These are phyloP conservation scores for Chenopodium berlandieri DNA, from an alignment of 148 eudicot species.

Conservation along the genomic window DNA sequence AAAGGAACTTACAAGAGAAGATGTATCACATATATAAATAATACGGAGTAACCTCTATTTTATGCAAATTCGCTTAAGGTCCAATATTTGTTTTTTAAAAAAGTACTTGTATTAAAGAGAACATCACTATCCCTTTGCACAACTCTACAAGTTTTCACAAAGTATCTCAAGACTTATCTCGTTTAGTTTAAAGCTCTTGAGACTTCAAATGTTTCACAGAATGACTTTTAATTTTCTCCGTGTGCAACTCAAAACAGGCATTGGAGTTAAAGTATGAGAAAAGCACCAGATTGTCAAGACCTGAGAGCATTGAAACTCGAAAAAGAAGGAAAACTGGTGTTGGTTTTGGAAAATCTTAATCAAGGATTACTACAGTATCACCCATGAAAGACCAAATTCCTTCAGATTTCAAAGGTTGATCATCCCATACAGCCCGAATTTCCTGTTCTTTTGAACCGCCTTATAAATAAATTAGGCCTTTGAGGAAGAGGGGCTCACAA, in stretches of 20 bases:
- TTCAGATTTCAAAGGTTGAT: conserved; percentile 6
- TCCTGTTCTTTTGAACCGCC: background rate
- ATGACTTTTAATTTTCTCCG: background rate
- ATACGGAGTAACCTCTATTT: background rate
- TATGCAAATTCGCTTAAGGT: background rate
- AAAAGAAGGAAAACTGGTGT: conserved; percentile 51
- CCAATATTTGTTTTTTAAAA: too few species aligned
- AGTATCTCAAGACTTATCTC: background rate
- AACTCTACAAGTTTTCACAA: too few species aligned
- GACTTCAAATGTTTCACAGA: background rate
- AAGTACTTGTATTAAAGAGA: too few species aligned
- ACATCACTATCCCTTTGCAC: too few species aligned
- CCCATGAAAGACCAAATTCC: background rate
- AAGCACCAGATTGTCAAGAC: conserved; percentile 62
- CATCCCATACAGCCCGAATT: background rate
- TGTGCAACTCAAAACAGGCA: conserved; percentile 38
- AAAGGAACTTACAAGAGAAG: background rate
- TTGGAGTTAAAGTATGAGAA: conserved; percentile 74
- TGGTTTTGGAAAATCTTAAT: conserved; percentile 58
- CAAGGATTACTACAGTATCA: background rate
- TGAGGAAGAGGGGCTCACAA: background rate
- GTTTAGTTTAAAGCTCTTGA: background rate
- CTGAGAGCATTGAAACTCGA: conserved; percentile 65
- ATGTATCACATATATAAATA: background rate
- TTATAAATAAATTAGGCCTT: background rate